Base-by-base conservation (phyloP, 1,284 basidiomycete genomes). In the Rugosomyces carneus region DNA sequence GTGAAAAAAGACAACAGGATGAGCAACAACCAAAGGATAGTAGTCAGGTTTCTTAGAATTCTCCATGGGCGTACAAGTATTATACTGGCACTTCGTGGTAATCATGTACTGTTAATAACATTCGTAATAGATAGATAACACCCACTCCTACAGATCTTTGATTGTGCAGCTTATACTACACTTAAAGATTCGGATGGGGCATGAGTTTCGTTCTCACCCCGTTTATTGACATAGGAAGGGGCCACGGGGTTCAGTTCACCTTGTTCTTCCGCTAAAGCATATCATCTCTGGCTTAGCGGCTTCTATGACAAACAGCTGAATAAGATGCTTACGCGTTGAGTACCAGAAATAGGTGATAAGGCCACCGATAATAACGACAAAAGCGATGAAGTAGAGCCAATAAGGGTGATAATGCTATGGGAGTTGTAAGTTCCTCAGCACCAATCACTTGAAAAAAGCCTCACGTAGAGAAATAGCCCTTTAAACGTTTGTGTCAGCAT, bases 331-430 rank as follows among this genome's bases (percentile, higher is more conserved):
- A 89, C 86, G 88, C 32, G 81, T 81, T 11, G 83, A 77, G 58
- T 75, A 69, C 87, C 88, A 91, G 70, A 90, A 91, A 66, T 91
- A 91, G 34, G 82, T 72, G 55, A 91, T 65, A 5, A 91, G 73
- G 2, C 88, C 89, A n/a, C 67, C 31, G 37, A 90, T 63, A 48
- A 89, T 78, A 7, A 89, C 70, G 0, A 63, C 72, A 57, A 85
- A 90, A 0, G 88, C 75, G 48, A 80, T 66, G 64, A 91, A 91
- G 71, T 91, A 90, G 9, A 91, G 72, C 87, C 87, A 91, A 69
- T 78, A 91, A 2, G 87, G 86, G 20, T 66, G 63, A 67, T 80
- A 89, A 54, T 89, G 82, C 87, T 90, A 50, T 40, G 18, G 34
- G 9, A 29, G 9, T 5, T 29, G 7, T 23, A 42, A 34, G 50